phyloP scores from a whole-genome alignment of 2,329 filamentous ascomycete species.

The Didymella pomorum region DNA sequence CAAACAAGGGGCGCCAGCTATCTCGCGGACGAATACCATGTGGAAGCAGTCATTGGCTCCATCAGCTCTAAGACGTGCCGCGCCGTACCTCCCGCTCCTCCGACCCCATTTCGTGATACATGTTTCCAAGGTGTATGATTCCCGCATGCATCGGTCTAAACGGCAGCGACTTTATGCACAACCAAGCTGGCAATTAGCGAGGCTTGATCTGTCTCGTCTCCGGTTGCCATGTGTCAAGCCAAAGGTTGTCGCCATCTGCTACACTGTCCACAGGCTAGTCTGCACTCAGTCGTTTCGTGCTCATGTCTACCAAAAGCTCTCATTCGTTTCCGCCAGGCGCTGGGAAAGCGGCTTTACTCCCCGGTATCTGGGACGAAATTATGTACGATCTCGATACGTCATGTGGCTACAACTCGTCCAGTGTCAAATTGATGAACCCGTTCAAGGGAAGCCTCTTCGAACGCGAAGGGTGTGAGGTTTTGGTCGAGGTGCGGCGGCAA shows the following conservation, averaged over 20 bases:
- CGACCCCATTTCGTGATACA: slow-evolving; percentile 29
- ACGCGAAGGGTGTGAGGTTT: slow-evolving; percentile 27
- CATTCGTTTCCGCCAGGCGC: slow-evolving; percentile 32
- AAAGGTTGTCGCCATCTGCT: slow-evolving; percentile 28
- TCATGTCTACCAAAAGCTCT: slow-evolving; percentile 14
- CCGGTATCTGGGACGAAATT: slow-evolving; percentile 26
- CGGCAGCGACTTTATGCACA: slow-evolving; percentile 36
- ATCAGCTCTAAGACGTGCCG: slow-evolving; percentile 27
- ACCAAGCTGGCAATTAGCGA: slow-evolving; percentile 24
- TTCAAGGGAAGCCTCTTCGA: slow-evolving; percentile 23
- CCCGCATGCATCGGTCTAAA: slow-evolving; percentile 36
- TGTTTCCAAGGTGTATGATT: slow-evolving; percentile 45
- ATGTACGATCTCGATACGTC: slow-evolving; percentile 32
- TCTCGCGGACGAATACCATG: slow-evolving; percentile 2
- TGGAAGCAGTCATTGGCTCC: slow-evolving; percentile 1
- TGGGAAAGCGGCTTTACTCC: slow-evolving; percentile 34
- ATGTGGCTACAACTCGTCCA: slow-evolving; percentile 18
- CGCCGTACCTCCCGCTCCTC: slow-evolving; percentile 35
- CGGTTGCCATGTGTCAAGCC: slow-evolving; percentile 34
- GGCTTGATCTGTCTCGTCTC: slow-evolving; percentile 27
- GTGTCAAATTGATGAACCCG: slow-evolving; percentile 24
- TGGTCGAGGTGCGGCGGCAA: slow-evolving; percentile 18
- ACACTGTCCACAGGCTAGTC: slow-evolving; percentile 32
- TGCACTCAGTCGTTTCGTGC: slow-evolving; percentile 38
- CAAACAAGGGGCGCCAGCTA: background rate